These are phyloP conservation scores for Teratosphaeria nubilosa DNA, from an alignment of 2,329 filamentous ascomycete species.

Conservation along the genomic window DNA sequence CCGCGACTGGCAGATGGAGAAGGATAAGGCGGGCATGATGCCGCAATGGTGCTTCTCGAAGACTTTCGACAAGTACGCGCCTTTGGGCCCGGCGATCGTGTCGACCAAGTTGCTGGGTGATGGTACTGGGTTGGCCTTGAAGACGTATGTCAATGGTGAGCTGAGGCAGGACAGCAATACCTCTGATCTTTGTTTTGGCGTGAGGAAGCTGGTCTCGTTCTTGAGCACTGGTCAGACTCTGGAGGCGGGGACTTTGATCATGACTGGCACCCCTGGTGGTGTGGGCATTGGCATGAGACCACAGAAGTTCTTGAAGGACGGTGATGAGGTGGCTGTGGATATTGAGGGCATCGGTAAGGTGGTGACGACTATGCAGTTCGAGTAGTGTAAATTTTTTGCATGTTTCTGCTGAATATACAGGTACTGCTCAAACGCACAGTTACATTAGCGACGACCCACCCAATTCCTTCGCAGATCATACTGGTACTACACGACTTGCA, in stretches of 20 bases:
- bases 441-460: background rate
- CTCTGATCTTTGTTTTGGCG: constrained; percentile 37
- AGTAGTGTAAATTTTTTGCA: constrained; percentile 7
- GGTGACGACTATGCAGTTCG: constrained; percentile 24
- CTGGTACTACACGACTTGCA: no score
- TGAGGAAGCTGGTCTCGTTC: constrained; percentile 25
- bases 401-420: background rate
- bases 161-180: constrained; percentile 34
- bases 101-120: constrained; percentile 32
- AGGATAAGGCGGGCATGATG: constrained; percentile 36
- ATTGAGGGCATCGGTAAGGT: constrained; percentile 25
- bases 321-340: constrained; percentile 25
- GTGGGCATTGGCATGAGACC: constrained; percentile 25
- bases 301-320: constrained; percentile 22
- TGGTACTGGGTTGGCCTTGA: constrained; percentile 33
- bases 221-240: constrained; percentile 31
- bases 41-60: constrained; percentile 51
- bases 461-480: background rate
- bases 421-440: background rate
- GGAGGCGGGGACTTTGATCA: constrained; percentile 39
- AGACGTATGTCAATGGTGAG: constrained; percentile 42
- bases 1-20: constrained; percentile 49
- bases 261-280: constrained; percentile 41
- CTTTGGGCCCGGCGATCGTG: constrained; percentile 43
- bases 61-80: constrained; percentile 48